Evolutionary conservation across 2,329 filamentous ascomycete genomes (phyloP).

Genomic region (Canariomyces notabilis): DNA sequence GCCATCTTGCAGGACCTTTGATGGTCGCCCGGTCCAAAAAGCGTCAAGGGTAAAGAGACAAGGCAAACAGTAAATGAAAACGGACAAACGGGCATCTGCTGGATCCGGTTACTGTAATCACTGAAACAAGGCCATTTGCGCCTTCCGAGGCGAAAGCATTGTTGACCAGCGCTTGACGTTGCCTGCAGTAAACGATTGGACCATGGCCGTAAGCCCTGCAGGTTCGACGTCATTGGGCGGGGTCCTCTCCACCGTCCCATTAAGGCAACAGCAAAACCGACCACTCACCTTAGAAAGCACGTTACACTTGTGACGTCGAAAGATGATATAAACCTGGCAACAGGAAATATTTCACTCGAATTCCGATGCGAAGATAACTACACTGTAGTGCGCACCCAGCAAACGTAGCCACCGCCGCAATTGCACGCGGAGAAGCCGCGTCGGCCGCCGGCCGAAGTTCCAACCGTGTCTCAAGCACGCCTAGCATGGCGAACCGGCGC

Average conservation of each 20-base stretch:
- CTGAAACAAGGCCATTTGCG: too few relatives aligned
- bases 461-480: background rate
- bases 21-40: too few relatives aligned
- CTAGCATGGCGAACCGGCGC: background rate
- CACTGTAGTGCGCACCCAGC: background rate
- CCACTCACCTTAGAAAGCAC: too few relatives aligned
- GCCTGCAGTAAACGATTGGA: too few relatives aligned
- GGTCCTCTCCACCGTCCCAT: slow-evolving; percentile 2
- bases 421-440: background rate
- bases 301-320: slow-evolving; percentile 18
- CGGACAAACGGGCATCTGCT: too few relatives aligned
- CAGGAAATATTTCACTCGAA: too few relatives aligned
- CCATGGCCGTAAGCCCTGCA: background rate
- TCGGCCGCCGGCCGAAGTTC: background rate
- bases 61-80: too few relatives aligned
- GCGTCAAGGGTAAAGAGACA: too few relatives aligned
- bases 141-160: too few relatives aligned
- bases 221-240: slow-evolving; percentile 21
- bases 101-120: too few relatives aligned
- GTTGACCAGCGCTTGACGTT: too few relatives aligned
- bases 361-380: background rate
- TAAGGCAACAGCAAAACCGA: slow-evolving; percentile 1
- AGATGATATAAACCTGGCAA: slow-evolving; percentile 12
- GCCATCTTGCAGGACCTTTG: slow-evolving; percentile 4
- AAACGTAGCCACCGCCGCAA: background rate